Evolutionary conservation across 2,329 filamentous ascomycete genomes (phyloP), one percentile per base, ranked within the genome.

Genomic region (Apiospora arundinis): DNA sequence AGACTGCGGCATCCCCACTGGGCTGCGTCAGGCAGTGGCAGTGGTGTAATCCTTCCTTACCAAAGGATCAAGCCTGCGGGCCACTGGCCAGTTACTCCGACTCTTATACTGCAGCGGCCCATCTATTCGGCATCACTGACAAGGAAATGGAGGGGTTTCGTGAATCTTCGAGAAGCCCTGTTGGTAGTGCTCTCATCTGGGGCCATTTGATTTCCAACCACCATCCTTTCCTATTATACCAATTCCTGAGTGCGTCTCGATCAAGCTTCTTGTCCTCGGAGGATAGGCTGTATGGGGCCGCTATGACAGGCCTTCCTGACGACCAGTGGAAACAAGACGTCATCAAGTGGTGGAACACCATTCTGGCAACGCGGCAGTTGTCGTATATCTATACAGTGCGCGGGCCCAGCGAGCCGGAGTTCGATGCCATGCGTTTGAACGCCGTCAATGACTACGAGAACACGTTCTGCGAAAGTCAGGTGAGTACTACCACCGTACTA

Each of bases 21-120:
- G 68, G 42, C 28, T 70, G 68, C 40, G 60, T 49, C 21, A n/a
- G 40, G 2, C 68, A 70, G 68, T 28, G n/a, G 40, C 68, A 70
- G 18, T 70, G 42, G 37, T 65, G 68, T 37, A 40, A 44, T 5
- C n/a, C 45, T 18, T 52, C 48, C n/a, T 32, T 16, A 28, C 37
- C 23, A 0, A 16, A n/a, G 4, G 45, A 45, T 14, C 25, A 14
- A 12, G 48, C 48, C 2, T 69, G 67, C 45, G 67, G 67, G 6
- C 7, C 42, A 5, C 48, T 69, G 44, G 48, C 16, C 16, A 49
- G 48, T 37, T 49, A 48, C 25, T 2, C 4, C 12, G 46, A 49
- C 46, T 21, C 45, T 2, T 23, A 37, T 18, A 0, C 12, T 16
- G 46, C 2, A 2, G 48, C 67, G 2, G 67, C 67, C 4, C 67